Evolutionary conservation across 495 filamentous ascomycete species (phyloP).

Genomic region (Aspergillus panamensis): DNA sequence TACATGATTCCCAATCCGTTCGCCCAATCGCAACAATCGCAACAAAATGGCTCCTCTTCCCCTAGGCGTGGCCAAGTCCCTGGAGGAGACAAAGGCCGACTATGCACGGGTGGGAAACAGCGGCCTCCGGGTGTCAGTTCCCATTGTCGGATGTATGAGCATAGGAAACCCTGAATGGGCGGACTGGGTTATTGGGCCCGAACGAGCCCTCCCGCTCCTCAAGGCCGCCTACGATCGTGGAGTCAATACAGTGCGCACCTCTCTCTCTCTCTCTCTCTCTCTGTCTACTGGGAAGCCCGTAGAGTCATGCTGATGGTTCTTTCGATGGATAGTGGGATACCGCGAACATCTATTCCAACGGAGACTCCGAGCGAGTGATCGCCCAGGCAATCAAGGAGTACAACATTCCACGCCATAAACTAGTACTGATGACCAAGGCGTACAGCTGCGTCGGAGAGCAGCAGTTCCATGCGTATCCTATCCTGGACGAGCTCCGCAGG

Average conservation of each 20-base stretch:
- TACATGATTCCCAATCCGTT: neutral
- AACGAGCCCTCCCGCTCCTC: neutral
- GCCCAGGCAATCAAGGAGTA: slow-evolving; percentile 1
- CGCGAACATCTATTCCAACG: slow-evolving; percentile 4
- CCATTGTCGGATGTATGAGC: slow-evolving; percentile 4
- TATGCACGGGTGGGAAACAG: neutral
- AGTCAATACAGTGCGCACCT: neutral
- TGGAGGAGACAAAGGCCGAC: neutral
- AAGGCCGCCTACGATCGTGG: neutral
- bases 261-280: no score
- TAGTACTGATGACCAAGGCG: slow-evolving; percentile 6
- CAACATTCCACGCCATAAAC: slow-evolving; percentile 1
- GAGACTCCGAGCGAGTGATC: neutral
- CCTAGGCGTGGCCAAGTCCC: neutral
- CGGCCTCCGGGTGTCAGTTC: neutral
- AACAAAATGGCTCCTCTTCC: neutral
- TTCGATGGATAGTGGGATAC: slow-evolving; percentile 1
- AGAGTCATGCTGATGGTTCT: neutral
- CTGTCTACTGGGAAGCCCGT: neutral
- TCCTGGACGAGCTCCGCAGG: neutral
- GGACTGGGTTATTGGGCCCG: neutral
- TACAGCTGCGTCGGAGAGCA: slow-evolving; percentile 3
- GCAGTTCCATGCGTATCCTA: slow-evolving; percentile 3
- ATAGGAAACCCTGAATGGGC: slow-evolving; percentile 2
- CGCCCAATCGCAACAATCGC: neutral